A percentile compares a stretch with the other conserved stretches of the same genome.
Evolutionary conservation across 2,329 filamentous ascomycete genomes (phyloP).

Genomic region (Fusarium begoniae): DNA sequence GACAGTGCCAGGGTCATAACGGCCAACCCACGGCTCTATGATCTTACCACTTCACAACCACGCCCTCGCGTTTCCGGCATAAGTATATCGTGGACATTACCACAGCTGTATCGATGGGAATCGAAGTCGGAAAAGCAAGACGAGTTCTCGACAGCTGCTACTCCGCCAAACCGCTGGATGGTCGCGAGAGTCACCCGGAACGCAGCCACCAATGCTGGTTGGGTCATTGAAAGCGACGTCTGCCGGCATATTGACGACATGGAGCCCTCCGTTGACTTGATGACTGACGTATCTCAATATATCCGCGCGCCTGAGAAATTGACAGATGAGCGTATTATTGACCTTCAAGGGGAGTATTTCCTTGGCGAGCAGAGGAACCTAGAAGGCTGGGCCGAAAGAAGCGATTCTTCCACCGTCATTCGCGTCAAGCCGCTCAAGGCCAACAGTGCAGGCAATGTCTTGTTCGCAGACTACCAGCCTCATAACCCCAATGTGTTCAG

Average conservation of each 20-base stretch:
- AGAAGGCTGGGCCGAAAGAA: not conserved
- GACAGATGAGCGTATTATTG: not conserved
- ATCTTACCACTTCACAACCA: no score
- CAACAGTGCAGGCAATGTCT: not conserved
- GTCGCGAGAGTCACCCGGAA: no score
- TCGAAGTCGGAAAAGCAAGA: no score
- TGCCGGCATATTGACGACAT: not conserved
- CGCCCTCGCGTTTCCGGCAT: no score
- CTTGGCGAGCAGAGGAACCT: not conserved
- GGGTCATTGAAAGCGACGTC: not conserved
- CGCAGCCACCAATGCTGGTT: not conserved
- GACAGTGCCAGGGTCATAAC: no score
- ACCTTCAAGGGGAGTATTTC: not conserved
- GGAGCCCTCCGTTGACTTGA: rapidly evolving
- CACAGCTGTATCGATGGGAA: no score
- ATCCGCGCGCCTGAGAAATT: not conserved
- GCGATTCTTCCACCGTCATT: not conserved
- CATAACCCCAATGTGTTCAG: not conserved
- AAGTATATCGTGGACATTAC: no score
- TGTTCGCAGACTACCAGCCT: not conserved
- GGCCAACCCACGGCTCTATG: no score
- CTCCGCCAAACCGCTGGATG: no score
- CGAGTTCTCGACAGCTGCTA: no score
- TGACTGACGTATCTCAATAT: not conserved
- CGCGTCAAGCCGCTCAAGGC: not conserved